Percentiles rank a stretch among this genome's conserved stretches.
phyloP scores from a whole-genome alignment of 306 rosid genomes.

The Mimosa pudica region DNA sequence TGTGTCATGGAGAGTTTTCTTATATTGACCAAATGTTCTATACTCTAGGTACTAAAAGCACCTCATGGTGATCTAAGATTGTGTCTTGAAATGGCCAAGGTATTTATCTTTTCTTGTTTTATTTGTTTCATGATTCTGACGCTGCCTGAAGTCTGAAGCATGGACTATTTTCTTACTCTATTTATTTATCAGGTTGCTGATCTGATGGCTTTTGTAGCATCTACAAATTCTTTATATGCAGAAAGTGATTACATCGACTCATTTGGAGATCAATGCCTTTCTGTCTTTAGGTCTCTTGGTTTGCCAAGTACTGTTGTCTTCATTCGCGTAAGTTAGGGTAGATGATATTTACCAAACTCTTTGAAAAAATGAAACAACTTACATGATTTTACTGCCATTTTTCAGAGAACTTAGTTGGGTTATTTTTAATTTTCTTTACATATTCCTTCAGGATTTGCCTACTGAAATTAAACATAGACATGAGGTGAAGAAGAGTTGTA shows the following conservation, averaged over 20 bases:
- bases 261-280: slow-evolving; percentile 90
- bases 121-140: not conserved
- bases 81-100: slow-evolving; percentile 97
- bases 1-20: slow-evolving; percentile 14
- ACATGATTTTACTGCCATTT: slow-evolving; percentile 3
- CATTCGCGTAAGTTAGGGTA: slow-evolving; percentile 68
- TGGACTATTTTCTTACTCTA: slow-evolving; percentile 21
- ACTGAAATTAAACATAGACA: slow-evolving; percentile 67
- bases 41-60: slow-evolving; percentile 73
- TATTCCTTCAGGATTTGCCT: slow-evolving; percentile 70
- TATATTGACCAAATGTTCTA: slow-evolving; percentile 18
- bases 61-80: slow-evolving; percentile 81
- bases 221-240: slow-evolving; percentile 51
- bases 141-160: slow-evolving; percentile 13
- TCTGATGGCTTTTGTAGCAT: slow-evolving; percentile 85
- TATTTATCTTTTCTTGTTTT: slow-evolving; percentile 31
- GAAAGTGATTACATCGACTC: slow-evolving; percentile 74
- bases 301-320: slow-evolving; percentile 89
- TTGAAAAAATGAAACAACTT: slow-evolving; percentile 2
- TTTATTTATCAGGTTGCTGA: slow-evolving; percentile 75
- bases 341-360: slow-evolving; percentile 19
- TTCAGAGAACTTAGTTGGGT: slow-evolving; percentile 4
- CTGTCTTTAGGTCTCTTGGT: slow-evolving; percentile 88
- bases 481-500: slow-evolving; percentile 72
- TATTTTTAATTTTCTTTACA: slow-evolving; percentile 17